These are phyloP conservation scores for Sclerotinia nivalis DNA, from an alignment of 2,329 filamentous ascomycete genomes.

Conservation along the genomic window DNA sequence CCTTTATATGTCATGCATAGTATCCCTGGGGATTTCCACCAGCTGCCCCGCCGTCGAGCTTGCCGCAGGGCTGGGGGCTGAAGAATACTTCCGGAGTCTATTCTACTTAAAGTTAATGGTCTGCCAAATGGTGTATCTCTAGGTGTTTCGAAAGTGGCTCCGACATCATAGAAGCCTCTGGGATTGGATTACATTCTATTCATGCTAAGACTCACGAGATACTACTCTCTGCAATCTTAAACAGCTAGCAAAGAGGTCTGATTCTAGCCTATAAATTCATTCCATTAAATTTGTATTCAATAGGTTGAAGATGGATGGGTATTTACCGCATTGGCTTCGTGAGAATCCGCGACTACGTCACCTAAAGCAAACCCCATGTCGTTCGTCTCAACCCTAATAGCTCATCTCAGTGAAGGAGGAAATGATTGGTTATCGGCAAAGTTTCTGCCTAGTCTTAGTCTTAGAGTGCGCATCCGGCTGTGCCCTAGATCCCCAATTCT, in stretches of 20 bases:
- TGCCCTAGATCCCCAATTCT: background rate
- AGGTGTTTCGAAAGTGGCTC: background rate
- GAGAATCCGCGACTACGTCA: background rate
- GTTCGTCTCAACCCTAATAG: background rate
- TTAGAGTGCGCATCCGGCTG: background rate
- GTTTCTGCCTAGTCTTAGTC: background rate
- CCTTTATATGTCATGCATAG: conserved; percentile 13
- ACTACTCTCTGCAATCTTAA: background rate
- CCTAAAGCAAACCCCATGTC: background rate
- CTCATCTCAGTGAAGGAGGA: background rate
- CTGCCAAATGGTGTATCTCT: background rate
- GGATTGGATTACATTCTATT: background rate
- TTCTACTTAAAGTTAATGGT: background rate
- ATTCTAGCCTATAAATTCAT: background rate
- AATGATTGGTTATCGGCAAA: background rate
- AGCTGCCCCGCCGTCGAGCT: background rate
- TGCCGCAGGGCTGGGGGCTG: conserved; percentile 3
- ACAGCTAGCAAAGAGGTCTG: background rate
- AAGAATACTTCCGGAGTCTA: background rate
- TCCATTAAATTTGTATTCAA: background rate
- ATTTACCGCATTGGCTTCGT: background rate
- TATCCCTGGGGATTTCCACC: background rate
- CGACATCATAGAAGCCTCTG: background rate
- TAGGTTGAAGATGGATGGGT: background rate
- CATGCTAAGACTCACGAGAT: background rate